These are phyloP conservation scores for Paramyrothecium sp. DNA, from an alignment of 2,329 filamentous ascomycete species.

Conservation along the genomic window DNA sequence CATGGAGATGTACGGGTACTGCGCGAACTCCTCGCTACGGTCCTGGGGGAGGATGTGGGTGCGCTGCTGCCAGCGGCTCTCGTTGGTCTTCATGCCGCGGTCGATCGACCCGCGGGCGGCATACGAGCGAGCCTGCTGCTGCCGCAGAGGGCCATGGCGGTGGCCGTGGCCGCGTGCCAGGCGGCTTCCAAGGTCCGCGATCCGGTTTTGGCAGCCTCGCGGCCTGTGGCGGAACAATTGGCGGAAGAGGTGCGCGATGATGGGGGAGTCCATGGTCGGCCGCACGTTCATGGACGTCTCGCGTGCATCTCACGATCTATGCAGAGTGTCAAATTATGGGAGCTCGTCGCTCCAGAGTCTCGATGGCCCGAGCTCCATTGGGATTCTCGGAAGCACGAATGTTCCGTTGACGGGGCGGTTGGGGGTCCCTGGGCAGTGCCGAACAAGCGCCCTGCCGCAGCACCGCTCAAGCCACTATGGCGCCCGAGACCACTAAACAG, in stretches of 20 bases:
- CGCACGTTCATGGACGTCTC: neutral
- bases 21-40: slow-evolving; percentile 74
- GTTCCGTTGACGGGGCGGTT: slow-evolving; percentile 2
- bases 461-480: neutral
- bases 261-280: slow-evolving; percentile 73
- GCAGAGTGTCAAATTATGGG: too few species aligned
- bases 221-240: slow-evolving; percentile 73
- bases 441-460: neutral
- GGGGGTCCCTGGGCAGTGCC: neutral
- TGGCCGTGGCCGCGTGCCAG: slow-evolving; percentile 3
- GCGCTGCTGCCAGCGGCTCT: slow-evolving; percentile 84
- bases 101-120: slow-evolving; percentile 28
- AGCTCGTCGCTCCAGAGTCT: neutral
- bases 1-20: slow-evolving; percentile 84
- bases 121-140: slow-evolving; percentile 19
- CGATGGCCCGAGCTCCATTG: neutral
- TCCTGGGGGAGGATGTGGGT: slow-evolving; percentile 73
- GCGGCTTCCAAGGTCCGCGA: slow-evolving; percentile 20
- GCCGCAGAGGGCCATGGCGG: slow-evolving; percentile 4
- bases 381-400: slow-evolving; percentile 5
- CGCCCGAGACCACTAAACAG: neutral
- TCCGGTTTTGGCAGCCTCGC: slow-evolving; percentile 28
- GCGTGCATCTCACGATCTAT: neutral
- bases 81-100: slow-evolving; percentile 47
- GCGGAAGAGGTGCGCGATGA: slow-evolving; percentile 75